phyloP scores from a whole-genome alignment of 306 rosid genomes.

The Prunus mume region DNA sequence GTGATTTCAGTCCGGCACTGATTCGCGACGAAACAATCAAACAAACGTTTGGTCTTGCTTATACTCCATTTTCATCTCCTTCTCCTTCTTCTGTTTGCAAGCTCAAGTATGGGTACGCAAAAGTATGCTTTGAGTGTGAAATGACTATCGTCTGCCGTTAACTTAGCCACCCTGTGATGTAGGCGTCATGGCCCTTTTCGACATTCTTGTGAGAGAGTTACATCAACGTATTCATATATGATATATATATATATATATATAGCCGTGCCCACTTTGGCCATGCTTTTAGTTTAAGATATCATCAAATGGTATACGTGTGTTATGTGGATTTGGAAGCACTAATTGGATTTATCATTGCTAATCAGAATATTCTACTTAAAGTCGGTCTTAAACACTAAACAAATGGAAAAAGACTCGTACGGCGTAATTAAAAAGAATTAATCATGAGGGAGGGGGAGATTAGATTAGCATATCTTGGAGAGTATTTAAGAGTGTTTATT shows the following conservation, averaged over 20 bases:
- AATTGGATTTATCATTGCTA: constrained; percentile 10
- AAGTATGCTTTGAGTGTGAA: constrained; percentile 25
- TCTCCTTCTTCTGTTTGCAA: constrained; percentile 16
- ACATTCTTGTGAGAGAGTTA: neutral
- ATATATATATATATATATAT: neutral
- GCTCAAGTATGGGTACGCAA: constrained; percentile 26
- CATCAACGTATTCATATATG: constrained; percentile 8
- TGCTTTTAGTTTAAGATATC: constrained; percentile 24
- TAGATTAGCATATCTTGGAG: constrained; percentile 17
- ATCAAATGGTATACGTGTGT: constrained; percentile 5
- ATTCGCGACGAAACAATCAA: constrained; percentile 4
- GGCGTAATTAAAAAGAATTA: constrained; percentile 11
- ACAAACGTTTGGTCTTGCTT: constrained; percentile 27
- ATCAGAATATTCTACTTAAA: constrained; percentile 8
- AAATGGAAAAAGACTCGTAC: constrained; percentile 14
- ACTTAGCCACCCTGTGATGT: constrained; percentile 8
- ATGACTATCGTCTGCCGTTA: constrained; percentile 22
- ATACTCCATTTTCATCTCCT: constrained; percentile 24
- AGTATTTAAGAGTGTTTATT: neutral
- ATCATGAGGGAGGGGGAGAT: constrained; percentile 23
- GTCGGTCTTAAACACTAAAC: constrained; percentile 52
- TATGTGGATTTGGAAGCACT: constrained; percentile 17
- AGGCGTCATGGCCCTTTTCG: constrained; percentile 24
- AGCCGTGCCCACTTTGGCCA: constrained; percentile 17
- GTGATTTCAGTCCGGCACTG: neutral